phyloP scores from a whole-genome alignment of 257 asterid species.

The Gentiana dahurica region DNA sequence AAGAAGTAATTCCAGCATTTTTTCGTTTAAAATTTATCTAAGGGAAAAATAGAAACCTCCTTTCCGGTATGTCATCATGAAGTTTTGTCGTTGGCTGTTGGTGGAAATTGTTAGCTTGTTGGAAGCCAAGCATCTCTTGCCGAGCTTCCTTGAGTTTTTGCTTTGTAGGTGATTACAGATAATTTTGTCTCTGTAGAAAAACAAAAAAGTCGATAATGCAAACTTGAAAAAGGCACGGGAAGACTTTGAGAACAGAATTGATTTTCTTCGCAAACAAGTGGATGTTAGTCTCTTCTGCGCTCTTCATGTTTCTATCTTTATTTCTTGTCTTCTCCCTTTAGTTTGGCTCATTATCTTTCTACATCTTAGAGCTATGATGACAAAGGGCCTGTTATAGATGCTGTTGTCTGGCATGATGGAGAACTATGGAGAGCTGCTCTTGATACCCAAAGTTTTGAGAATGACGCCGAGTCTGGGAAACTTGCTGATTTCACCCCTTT shows the following conservation, averaged over 20 bases:
- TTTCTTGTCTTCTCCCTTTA: slow-evolving; percentile 13
- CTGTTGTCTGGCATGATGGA: slow-evolving; percentile 98
- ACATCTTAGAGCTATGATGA: slow-evolving; percentile 69
- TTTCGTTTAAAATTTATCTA: no score
- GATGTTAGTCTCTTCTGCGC: slow-evolving; percentile 37
- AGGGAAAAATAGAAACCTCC: no score
- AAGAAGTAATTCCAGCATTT: no score
- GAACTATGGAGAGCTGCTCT: slow-evolving; percentile 96
- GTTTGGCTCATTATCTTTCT: slow-evolving; percentile 12
- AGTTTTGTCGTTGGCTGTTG: not conserved
- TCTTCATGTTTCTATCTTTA: slow-evolving; percentile 10
- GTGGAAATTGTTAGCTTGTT: no score
- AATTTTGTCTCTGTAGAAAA: slow-evolving; percentile 36
- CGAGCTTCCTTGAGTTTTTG: slow-evolving; percentile 4
- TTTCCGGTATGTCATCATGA: not conserved
- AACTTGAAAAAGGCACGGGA: slow-evolving; percentile 61
- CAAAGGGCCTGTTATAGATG: slow-evolving; percentile 92
- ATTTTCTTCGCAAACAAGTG: slow-evolving; percentile 80
- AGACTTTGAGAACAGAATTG: slow-evolving; percentile 88
- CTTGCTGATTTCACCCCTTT: slow-evolving; percentile 83
- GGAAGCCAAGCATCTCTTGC: slow-evolving; percentile 6
- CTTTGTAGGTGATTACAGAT: not conserved
- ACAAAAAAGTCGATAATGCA: slow-evolving; percentile 51
- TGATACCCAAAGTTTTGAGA: slow-evolving; percentile 87
- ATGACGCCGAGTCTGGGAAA: slow-evolving; percentile 65